These are phyloP conservation scores for Diaporthe citriasiana DNA, from an alignment of 2,329 filamentous ascomycete genomes.

Conservation along the genomic window DNA sequence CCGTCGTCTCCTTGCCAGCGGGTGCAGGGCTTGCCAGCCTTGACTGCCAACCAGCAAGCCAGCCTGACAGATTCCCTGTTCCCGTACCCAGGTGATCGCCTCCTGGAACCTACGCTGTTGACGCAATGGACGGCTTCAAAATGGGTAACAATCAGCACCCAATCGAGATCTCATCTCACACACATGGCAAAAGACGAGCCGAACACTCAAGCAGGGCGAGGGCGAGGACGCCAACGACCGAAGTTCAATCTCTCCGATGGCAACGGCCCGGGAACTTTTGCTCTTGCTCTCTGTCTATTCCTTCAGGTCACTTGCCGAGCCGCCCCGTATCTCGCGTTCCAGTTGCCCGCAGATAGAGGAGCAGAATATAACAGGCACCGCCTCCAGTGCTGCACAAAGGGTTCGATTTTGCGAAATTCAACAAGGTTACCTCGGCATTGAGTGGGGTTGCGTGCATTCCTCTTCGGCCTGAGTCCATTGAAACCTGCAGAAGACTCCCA, in stretches of 20 bases:
- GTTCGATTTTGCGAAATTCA: slow-evolving; percentile 7
- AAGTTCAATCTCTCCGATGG: not conserved
- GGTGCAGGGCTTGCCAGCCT: slow-evolving; percentile 1
- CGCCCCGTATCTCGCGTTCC: slow-evolving; percentile 22
- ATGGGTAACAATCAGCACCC: slow-evolving; percentile 33
- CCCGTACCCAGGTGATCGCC: slow-evolving; percentile 18
- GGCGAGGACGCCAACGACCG: not conserved
- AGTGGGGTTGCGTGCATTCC: slow-evolving; percentile 22
- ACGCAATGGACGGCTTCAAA: slow-evolving; percentile 27
- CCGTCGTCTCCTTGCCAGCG: slow-evolving; percentile 7
- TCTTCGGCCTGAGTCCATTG: slow-evolving; percentile 22
- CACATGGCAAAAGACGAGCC: not conserved
- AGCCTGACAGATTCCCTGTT: slow-evolving; percentile 22
- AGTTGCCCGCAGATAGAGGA: slow-evolving; percentile 5
- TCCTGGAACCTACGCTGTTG: slow-evolving; percentile 9
- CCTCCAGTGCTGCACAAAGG: slow-evolving; percentile 27
- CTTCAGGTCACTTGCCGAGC: slow-evolving; percentile 9
- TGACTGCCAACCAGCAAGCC: slow-evolving; percentile 18
- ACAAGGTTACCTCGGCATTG: slow-evolving; percentile 26
- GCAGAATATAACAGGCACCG: not conserved
- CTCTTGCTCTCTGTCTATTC: not conserved
- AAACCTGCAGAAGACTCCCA: slow-evolving; percentile 11
- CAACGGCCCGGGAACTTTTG: not conserved
- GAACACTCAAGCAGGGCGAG: not conserved
- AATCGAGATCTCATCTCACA: slow-evolving; percentile 36